Conservation (phyloP, 768 basidiomycete species). For the Russula ochroleuca region DNA sequence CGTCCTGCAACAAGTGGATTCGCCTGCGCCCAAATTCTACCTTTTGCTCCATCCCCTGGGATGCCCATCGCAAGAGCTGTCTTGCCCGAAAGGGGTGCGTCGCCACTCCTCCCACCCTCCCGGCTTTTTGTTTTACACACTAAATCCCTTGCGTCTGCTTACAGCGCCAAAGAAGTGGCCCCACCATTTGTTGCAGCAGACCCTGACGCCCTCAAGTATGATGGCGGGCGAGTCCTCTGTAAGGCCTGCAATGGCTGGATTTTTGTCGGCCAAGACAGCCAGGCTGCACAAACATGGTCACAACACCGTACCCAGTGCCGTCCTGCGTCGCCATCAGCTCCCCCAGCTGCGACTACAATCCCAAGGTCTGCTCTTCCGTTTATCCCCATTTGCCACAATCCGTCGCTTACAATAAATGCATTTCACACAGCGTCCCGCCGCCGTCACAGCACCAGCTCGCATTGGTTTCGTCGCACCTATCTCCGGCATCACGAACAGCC, state of each 20-base stretch:
- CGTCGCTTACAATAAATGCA: not conserved
- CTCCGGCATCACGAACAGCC: constrained; percentile 15
- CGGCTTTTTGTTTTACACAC: not conserved
- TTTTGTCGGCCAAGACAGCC: constrained; percentile 54
- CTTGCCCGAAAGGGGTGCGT: constrained; percentile 70
- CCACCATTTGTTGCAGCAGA: constrained; percentile 52
- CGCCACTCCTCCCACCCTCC: constrained; percentile 29
- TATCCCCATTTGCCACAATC: not conserved
- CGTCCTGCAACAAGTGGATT: constrained; percentile 82
- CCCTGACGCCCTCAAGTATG: constrained; percentile 69
- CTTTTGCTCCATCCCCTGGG: constrained; percentile 86
- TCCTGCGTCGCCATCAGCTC: constrained; percentile 31
- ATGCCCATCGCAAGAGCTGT: constrained; percentile 80
- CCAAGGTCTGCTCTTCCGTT: constrained; percentile 5
- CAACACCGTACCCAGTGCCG: constrained; percentile 57
- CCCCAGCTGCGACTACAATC: constrained; percentile 18
- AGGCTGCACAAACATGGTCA: constrained; percentile 65
- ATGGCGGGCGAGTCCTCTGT: constrained; percentile 67
- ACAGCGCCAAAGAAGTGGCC: constrained; percentile 57
- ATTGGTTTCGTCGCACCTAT: constrained; percentile 32
- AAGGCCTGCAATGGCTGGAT: constrained; percentile 67
- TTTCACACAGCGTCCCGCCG: constrained; percentile 32
- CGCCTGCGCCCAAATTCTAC: constrained; percentile 81
- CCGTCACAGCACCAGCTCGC: constrained; percentile 36
- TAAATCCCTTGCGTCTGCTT: constrained; percentile 4